Conservation (phyloP, 768 basidiomycete species). For the Termitomyces sp. region DNA sequence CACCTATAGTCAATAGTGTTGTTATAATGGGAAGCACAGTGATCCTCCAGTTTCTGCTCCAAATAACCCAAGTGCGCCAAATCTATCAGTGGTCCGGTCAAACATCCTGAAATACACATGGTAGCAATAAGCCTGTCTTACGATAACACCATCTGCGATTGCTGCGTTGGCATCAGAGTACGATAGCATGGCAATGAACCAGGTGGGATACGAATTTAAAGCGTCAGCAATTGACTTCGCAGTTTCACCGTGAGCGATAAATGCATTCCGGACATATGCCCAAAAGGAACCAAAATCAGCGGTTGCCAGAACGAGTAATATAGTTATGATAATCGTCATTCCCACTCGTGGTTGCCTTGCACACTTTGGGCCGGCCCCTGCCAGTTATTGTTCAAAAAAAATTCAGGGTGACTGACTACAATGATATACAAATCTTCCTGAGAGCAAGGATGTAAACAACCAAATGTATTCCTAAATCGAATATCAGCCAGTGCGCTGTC, state of each 20-base stretch:
- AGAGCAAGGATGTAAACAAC: slow-evolving; percentile 6
- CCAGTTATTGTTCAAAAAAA: neutral
- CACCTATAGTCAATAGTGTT: slow-evolving; percentile 8
- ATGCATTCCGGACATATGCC: slow-evolving; percentile 11
- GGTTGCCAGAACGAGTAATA: slow-evolving; percentile 6
- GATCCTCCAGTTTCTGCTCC: slow-evolving; percentile 8
- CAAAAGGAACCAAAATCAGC: slow-evolving; percentile 10
- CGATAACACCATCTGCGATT: slow-evolving; percentile 8
- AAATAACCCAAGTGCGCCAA: slow-evolving; percentile 13
- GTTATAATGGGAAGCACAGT: slow-evolving; percentile 6
- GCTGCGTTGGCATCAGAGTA: slow-evolving; percentile 8
- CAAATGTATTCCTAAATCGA: slow-evolving; percentile 6
- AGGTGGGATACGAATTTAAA: slow-evolving; percentile 8
- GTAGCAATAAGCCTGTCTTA: neutral
- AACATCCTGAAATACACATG: too few species aligned
- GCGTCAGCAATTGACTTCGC: slow-evolving; percentile 1
- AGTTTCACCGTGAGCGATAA: slow-evolving; percentile 7
- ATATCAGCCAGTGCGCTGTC: neutral
- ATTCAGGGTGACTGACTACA: neutral
- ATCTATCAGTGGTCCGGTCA: slow-evolving; percentile 1
- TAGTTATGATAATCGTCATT: slow-evolving; percentile 5
- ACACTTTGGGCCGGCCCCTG: slow-evolving; percentile 4
- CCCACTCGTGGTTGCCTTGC: neutral
- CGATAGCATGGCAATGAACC: slow-evolving; percentile 4
- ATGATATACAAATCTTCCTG: slow-evolving; percentile 3